phyloP scores from a whole-genome alignment of 495 filamentous ascomycete genomes.

The Xylaria longipes region DNA sequence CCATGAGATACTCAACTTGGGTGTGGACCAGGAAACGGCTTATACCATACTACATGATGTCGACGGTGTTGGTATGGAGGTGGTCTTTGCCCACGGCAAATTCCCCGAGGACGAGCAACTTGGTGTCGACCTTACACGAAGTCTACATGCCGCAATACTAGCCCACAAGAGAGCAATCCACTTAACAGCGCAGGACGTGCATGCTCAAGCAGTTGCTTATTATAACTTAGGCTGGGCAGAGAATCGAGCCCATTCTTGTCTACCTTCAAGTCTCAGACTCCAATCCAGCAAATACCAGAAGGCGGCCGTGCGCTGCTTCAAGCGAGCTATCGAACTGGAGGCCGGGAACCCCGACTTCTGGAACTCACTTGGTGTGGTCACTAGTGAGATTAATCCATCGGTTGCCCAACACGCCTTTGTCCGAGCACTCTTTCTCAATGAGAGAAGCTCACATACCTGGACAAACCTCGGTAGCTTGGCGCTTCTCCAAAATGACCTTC shows the following conservation, averaged over 20 bases:
- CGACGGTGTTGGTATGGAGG: conserved; percentile 67
- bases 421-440: conserved; percentile 91
- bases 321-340: conserved; percentile 93
- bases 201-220: conserved; percentile 95
- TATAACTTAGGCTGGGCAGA: conserved; percentile 97
- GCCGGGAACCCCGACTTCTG: conserved; percentile 96
- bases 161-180: conserved; percentile 87
- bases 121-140: conserved; percentile 54
- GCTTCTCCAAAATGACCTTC: conserved; percentile 78
- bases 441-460: conserved; percentile 81
- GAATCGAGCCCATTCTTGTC: conserved; percentile 74
- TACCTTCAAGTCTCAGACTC: conserved; percentile 55
- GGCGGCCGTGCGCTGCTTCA: conserved; percentile 90
- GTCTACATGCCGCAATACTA: conserved; percentile 73
- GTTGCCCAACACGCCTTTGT: conserved; percentile 95
- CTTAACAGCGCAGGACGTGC: conserved; percentile 72
- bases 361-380: conserved; percentile 93
- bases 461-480: conserved; percentile 89
- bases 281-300: conserved; percentile 71
- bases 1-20: conserved; percentile 58
- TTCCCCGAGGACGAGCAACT: conserved; percentile 54
- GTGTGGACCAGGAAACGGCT: conserved; percentile 55
- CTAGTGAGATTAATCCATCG: conserved; percentile 79
- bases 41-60: conserved; percentile 71
- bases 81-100: conserved; percentile 51